Evolutionary conservation across 1,284 basidiomycete species (phyloP), one percentile per base, ranked within the genome.

Genomic region (Heterobasidion parviporum): DNA sequence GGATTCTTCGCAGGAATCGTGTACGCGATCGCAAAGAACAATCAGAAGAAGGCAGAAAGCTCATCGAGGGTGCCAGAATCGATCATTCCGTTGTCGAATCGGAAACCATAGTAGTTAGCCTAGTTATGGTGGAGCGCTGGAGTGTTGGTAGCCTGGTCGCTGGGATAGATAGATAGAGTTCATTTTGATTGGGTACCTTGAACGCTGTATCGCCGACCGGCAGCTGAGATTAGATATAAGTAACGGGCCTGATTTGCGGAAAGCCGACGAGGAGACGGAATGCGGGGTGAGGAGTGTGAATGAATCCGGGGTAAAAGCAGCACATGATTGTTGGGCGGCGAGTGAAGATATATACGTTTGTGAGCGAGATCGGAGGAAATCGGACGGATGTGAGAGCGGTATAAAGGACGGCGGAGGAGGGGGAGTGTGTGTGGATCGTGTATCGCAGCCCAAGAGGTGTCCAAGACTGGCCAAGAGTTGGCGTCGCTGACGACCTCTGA

Each of bases 1-100:
- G 97, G 97, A 4, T 98, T 98, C 73, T 78, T 97, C 62, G 94
- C 96, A 20, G 96, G 95, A 9, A 67, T 94, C 53, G 75, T 95
- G 57, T 96, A 95, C 68, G 90, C 93, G 16, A 78, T 94, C 12
- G 93, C 93, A 52, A 95, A 95, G 75, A 91, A 85, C 70, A 90
- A 91, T 66, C 90, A 92, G 72, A 88, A 86, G 69, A 89, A 85
- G 71, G 67, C 73, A 55, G 86, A 89, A 60, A 67, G 63, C 53
- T 62, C 66, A 15, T 70, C 66, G 38, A 74, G 77, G 60, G 53
- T 33, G 26, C 71, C 74, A 41, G 75, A 78, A 57, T 61, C 67
- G 12, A 76, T 87, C 55, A 76, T 89, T 60, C 87, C 87, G 33
- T 66, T 89, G 60, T 65, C 78, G 58, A 76, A 70, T 61, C 74